A percentile compares a stretch with the other conserved stretches of the same genome.
These are phyloP conservation scores for Citrus maxima DNA, from an alignment of 345 rosid species.

Conservation along the genomic window DNA sequence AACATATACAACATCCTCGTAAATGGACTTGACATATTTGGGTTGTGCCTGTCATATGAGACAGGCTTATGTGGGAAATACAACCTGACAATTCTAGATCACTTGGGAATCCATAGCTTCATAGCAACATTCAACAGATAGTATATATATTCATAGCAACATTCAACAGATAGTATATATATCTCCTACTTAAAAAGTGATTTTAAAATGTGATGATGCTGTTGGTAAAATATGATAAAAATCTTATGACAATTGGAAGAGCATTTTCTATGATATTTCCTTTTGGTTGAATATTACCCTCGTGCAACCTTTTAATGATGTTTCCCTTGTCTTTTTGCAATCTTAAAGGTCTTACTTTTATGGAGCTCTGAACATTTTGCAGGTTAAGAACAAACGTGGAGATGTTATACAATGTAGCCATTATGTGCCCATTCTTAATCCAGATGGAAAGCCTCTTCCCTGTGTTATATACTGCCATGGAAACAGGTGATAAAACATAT, in stretches of 20 bases:
- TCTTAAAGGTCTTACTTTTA: not conserved
- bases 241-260: not conserved
- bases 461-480: conserved; percentile 99
- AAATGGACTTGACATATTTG: not conserved
- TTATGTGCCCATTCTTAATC: conserved; percentile 66
- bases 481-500: conserved; percentile 56
- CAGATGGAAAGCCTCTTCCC: conserved; percentile 75
- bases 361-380: conserved; percentile 25
- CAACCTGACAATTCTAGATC: not conserved
- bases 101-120: not conserved
- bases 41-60: not conserved
- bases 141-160: not conserved
- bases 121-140: not conserved
- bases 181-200: not conserved
- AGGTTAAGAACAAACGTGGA: conserved; percentile 78
- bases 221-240: not conserved
- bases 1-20: not conserved
- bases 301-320: not conserved
- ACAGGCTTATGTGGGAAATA: not conserved
- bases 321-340: not conserved
- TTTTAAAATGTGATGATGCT: not conserved
- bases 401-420: conserved; percentile 86
- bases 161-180: not conserved
- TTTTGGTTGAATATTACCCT: not conserved
- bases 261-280: not conserved